Evolutionary conservation across 345 rosid genomes (phyloP), one percentile per base, ranked within the genome.

Genomic region (Cardamine resedifolia): DNA sequence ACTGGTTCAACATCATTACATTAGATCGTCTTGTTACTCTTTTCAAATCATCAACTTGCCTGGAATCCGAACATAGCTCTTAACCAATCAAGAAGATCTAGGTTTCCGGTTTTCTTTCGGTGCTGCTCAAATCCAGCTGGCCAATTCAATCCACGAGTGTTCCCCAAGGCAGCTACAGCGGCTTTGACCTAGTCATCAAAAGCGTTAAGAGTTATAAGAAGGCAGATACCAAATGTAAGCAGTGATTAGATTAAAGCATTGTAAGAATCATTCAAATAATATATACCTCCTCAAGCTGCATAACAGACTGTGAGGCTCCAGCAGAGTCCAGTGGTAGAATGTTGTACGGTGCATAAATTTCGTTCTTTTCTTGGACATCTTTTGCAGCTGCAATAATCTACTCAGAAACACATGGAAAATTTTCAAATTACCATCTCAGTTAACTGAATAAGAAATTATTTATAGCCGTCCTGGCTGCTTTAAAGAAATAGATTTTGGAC

Each of bases 61-160:
- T 95, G 99, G 83, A 95, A 95, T 51, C 99, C 98, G 71, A 90
- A 95, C 96, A 91, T 88, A 38, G 97, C 96, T 71, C 94, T 84
- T 78, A 95, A 81, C 98, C 99, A 95, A 77, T 95, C 99, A 31
- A 95, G 89, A 80, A 95, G 85, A 76, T 95, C 99, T 24, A 91
- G 50, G 64, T 95, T 92, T 66, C 96, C 94, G 12, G 89, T 71
- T 84, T 88, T 91, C 74, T 87, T 96, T 83, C 90, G 83, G 50
- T 86, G 90, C 76, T 85, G 98, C 77, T 90, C 96, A 78, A 88
- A 87, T 68, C 87, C 78, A 18, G 92, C 10, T 23, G 99, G 96
- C 99, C 97, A 91, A 77, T 80, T 87, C 81, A 95, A 76, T 70
- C 97, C 96, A 26, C 89, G 93, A 72, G 89, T 86, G 79, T 89